Evolutionary conservation across 352 stramenopile genomes (phyloP).

Genomic region (Phytophthora tubulina): DNA sequence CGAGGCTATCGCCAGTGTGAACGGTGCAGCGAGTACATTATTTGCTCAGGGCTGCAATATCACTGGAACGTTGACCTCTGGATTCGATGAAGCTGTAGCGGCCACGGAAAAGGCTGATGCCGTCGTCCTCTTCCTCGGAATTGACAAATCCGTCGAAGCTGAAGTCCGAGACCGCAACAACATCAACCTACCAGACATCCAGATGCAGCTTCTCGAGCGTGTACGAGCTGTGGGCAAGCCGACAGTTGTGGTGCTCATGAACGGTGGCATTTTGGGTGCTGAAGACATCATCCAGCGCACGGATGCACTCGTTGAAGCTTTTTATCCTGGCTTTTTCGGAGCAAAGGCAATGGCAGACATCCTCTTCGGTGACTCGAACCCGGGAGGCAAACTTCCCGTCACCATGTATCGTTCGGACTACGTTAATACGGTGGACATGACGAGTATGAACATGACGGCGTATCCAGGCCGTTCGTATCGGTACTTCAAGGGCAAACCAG

Average conservation of each 20-base stretch:
- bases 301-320: slow-evolving; percentile 67
- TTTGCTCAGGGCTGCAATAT: slow-evolving; percentile 49
- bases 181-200: slow-evolving; percentile 63
- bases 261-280: slow-evolving; percentile 79
- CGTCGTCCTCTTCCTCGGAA: slow-evolving; percentile 78
- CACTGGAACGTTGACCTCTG: slow-evolving; percentile 50
- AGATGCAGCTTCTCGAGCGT: slow-evolving; percentile 68
- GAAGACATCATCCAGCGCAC: slow-evolving; percentile 66
- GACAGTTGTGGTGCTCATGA: slow-evolving; percentile 82
- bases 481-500: slow-evolving; percentile 84
- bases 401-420: slow-evolving; percentile 84
- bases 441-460: slow-evolving; percentile 87
- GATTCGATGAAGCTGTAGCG: slow-evolving; percentile 52
- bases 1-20: slow-evolving; percentile 51
- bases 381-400: slow-evolving; percentile 74
- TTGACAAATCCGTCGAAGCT: slow-evolving; percentile 71
- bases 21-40: slow-evolving; percentile 39
- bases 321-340: slow-evolving; percentile 79
- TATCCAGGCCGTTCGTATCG: slow-evolving; percentile 86
- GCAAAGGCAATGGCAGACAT: slow-evolving; percentile 73
- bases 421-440: slow-evolving; percentile 65
- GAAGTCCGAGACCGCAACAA: slow-evolving; percentile 71
- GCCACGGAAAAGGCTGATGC: slow-evolving; percentile 44
- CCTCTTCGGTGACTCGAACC: slow-evolving; percentile 82
- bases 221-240: slow-evolving; percentile 45